phyloP scores from a whole-genome alignment of 345 rosid genomes.

The Hibiscus tridactylites region DNA sequence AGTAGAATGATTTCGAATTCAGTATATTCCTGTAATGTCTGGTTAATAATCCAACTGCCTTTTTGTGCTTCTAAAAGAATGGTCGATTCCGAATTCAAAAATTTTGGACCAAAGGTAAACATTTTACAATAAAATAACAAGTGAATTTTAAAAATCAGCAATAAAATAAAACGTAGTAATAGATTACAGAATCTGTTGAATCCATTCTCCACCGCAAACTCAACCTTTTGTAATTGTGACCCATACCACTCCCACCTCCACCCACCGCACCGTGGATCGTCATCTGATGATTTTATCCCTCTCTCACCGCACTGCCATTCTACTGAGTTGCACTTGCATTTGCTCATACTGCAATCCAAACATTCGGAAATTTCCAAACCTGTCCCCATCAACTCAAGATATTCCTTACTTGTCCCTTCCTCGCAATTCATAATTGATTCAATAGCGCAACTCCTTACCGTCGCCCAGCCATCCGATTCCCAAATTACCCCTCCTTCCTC shows the following conservation, averaged over 20 bases:
- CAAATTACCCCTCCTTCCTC: constrained; percentile 28
- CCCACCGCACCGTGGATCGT: not conserved
- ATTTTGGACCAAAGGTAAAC: too few relatives aligned
- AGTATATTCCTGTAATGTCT: too few relatives aligned
- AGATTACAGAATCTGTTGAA: constrained; percentile 13
- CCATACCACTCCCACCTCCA: not conserved
- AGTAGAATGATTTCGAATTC: too few relatives aligned
- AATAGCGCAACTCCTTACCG: constrained; percentile 21
- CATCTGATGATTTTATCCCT: not conserved
- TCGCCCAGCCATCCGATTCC: constrained; percentile 58
- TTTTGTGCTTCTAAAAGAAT: too few relatives aligned
- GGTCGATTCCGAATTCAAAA: too few relatives aligned
- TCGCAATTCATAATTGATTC: constrained; percentile 8
- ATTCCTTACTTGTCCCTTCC: constrained; percentile 18
- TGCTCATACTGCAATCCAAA: not conserved
- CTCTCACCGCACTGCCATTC: constrained; percentile 9
- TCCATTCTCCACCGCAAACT: constrained; percentile 15
- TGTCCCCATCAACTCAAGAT: constrained; percentile 9
- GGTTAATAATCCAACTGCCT: too few relatives aligned
- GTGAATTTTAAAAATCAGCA: not conserved
- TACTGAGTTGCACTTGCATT: too few relatives aligned
- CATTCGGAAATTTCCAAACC: not conserved
- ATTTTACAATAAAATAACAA: too few relatives aligned
- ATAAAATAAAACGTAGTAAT: constrained; percentile 3
- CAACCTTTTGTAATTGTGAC: constrained; percentile 1